A percentile compares a stretch with the other conserved stretches of the same genome.
Evolutionary conservation across 2,329 filamentous ascomycete species (phyloP).

Genomic region (Bipolaris oryzae): DNA sequence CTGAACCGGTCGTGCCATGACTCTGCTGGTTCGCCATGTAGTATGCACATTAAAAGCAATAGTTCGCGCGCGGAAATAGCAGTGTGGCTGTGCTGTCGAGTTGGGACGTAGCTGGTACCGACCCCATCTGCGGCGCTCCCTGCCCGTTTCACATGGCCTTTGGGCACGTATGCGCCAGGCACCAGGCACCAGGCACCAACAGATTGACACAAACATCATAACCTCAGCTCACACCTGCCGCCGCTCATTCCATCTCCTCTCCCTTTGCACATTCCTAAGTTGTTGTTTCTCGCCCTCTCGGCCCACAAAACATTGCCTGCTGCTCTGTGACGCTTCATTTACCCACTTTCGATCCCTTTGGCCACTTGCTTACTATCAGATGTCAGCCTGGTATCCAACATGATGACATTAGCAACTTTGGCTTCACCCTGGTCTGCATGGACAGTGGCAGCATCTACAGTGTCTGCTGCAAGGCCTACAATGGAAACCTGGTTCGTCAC

Average conservation of each 20-base stretch:
- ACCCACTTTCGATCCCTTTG: background rate
- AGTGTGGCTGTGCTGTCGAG: background rate
- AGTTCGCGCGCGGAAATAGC: background rate
- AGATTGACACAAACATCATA: background rate
- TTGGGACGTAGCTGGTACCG: background rate
- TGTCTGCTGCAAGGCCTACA: background rate
- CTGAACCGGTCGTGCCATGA: too few relatives aligned
- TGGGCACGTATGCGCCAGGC: too few relatives aligned
- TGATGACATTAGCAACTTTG: background rate
- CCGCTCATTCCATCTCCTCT: background rate
- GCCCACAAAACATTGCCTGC: background rate
- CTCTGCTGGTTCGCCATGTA: too few relatives aligned
- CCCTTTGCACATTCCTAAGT: background rate
- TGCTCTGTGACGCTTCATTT: background rate
- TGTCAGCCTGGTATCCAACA: background rate
- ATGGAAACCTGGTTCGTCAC: constrained; percentile 4
- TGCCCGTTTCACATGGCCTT: background rate
- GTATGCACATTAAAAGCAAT: too few relatives aligned
- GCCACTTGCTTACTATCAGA: too few relatives aligned
- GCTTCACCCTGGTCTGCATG: background rate
- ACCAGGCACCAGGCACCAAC: background rate
- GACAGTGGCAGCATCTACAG: background rate
- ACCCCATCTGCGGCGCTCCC: background rate
- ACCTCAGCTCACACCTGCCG: background rate
- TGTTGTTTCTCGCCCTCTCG: background rate